These are phyloP conservation scores for Cudoniella acicularis DNA, from an alignment of 495 filamentous ascomycete genomes.

Conservation along the genomic window DNA sequence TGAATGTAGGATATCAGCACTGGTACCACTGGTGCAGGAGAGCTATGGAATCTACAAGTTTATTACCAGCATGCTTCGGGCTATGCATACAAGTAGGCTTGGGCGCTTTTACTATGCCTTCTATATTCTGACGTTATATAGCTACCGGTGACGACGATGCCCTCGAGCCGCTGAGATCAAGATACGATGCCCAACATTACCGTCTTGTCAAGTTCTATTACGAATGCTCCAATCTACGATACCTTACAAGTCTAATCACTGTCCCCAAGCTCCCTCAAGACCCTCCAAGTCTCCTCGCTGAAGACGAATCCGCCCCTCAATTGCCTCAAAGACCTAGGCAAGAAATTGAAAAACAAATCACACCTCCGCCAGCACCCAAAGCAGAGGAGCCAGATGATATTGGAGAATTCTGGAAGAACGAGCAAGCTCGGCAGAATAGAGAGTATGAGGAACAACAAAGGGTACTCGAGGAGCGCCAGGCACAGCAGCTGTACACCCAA, in stretches of 20 bases:
- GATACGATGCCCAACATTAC: slow-evolving; percentile 94
- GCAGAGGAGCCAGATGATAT: slow-evolving; percentile 87
- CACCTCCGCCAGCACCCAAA: slow-evolving; percentile 59
- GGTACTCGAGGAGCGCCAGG: slow-evolving; percentile 78
- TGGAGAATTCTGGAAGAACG: slow-evolving; percentile 95
- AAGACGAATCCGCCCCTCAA: slow-evolving; percentile 78
- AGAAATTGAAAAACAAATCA: slow-evolving; percentile 61
- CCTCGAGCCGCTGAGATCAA: slow-evolving; percentile 77
- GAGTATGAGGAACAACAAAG: slow-evolving; percentile 93
- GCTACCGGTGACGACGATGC: slow-evolving; percentile 94
- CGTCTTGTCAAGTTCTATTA: slow-evolving; percentile 97
- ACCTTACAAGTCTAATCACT: slow-evolving; percentile 92
- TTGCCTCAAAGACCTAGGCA: slow-evolving; percentile 78
- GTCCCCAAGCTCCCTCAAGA: slow-evolving; percentile 95
- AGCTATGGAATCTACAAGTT: slow-evolving; percentile 99
- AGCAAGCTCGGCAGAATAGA: slow-evolving; percentile 82
- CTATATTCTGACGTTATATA: slow-evolving; percentile 28
- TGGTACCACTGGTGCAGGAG: slow-evolving; percentile 92
- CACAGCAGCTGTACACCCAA: slow-evolving; percentile 58
- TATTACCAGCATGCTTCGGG: slow-evolving; percentile 88
- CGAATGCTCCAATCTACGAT: slow-evolving; percentile 95
- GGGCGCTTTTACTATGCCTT: slow-evolving; percentile 4
- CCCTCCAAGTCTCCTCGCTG: slow-evolving; percentile 79
- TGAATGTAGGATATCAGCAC: slow-evolving; percentile 90
- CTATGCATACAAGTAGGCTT: slow-evolving; percentile 87